phyloP scores from a whole-genome alignment of 176 grass and related monocot species.

The Poa pratensis region DNA sequence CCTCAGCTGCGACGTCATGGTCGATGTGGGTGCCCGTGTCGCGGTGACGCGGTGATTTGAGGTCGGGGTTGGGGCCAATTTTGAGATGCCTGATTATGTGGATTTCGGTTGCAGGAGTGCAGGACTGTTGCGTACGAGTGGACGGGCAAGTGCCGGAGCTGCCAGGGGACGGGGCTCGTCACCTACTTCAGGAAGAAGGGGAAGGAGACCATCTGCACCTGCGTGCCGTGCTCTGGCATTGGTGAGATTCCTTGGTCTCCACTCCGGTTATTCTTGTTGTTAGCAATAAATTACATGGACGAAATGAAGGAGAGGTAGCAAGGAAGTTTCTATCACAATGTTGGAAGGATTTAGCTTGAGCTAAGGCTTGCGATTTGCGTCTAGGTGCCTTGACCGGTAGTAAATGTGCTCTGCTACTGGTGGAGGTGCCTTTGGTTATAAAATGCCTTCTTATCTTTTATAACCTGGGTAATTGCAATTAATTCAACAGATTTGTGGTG shows the following conservation, averaged over 20 bases:
- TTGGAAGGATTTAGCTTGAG: not conserved
- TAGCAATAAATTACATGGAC: not conserved
- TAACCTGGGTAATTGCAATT: not conserved
- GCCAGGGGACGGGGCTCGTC: conserved; percentile 89
- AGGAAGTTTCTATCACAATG: not conserved
- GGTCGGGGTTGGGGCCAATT: not conserved
- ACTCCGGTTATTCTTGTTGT: not conserved
- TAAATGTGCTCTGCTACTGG: not conserved
- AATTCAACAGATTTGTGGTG: not conserved
- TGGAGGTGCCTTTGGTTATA: not conserved
- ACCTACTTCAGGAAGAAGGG: conserved; percentile 93
- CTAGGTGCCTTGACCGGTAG: not conserved
- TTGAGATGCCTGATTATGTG: conserved; percentile 29
- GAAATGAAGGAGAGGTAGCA: not conserved
- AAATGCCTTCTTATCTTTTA: not conserved
- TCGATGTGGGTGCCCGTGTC: conserved; percentile 56
- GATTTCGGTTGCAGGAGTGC: conserved; percentile 67
- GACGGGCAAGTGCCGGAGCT: conserved; percentile 95
- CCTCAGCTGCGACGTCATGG: conserved; percentile 70
- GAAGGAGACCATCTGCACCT: conserved; percentile 92
- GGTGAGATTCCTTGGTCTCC: conserved; percentile 53
- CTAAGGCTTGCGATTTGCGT: not conserved
- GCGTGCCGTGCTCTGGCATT: conserved; percentile 84
- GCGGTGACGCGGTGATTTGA: not conserved
- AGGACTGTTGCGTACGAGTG: conserved; percentile 85